Evolutionary conservation across 2,329 filamentous ascomycete genomes (phyloP).

Genomic region (Camillea tinctor): DNA sequence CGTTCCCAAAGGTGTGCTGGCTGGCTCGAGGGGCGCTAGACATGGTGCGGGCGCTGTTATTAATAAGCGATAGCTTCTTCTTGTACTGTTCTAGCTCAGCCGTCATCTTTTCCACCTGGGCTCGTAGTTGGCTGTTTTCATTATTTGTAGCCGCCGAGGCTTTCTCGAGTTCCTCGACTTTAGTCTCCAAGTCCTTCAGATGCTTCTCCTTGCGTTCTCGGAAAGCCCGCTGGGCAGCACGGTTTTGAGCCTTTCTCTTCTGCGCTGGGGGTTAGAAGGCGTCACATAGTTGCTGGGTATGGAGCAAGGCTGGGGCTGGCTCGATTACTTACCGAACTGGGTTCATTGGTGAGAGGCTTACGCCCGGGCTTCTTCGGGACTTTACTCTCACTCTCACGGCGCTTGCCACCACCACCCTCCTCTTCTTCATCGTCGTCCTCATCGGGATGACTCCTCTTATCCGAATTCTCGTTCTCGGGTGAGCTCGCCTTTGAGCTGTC

Average conservation of each 20-base stretch:
- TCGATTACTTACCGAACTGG: constrained; percentile 78
- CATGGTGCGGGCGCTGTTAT: constrained; percentile 29
- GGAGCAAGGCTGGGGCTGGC: constrained; percentile 6
- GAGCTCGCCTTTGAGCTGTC: constrained; percentile 54
- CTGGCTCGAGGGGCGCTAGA: constrained; percentile 40
- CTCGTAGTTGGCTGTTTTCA: constrained; percentile 79
- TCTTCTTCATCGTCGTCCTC: constrained; percentile 61
- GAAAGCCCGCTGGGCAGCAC: constrained; percentile 89
- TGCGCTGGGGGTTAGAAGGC: constrained; percentile 40
- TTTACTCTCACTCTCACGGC: constrained; percentile 81
- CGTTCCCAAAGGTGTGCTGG: constrained; percentile 40
- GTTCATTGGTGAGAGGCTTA: constrained; percentile 93
- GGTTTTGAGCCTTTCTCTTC: constrained; percentile 96
- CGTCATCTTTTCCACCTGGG: constrained; percentile 86
- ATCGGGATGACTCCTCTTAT: constrained; percentile 73
- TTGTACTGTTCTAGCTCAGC: constrained; percentile 86
- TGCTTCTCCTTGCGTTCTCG: constrained; percentile 94
- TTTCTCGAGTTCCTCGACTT: constrained; percentile 76
- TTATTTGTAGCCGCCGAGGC: constrained; percentile 77
- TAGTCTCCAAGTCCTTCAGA: constrained; percentile 77
- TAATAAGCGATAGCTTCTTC: constrained; percentile 70
- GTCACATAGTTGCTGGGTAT: neutral
- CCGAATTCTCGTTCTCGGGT: constrained; percentile 58
- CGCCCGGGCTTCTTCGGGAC: constrained; percentile 91
- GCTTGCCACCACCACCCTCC: constrained; percentile 54